Evolutionary conservation across 257 asterid genomes (phyloP), one percentile per base, ranked within the genome.

Genomic region (Misopates orontium): DNA sequence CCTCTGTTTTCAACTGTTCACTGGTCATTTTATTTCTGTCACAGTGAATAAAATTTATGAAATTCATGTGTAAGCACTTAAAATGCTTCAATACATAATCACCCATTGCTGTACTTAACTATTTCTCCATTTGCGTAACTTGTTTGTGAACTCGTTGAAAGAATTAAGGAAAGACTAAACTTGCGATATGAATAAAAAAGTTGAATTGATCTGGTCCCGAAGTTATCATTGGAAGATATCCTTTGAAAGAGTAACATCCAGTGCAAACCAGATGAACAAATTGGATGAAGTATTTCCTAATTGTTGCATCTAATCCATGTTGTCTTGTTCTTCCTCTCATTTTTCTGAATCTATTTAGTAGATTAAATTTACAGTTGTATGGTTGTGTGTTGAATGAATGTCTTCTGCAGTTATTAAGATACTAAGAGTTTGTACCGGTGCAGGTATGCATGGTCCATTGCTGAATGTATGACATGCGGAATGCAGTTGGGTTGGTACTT

Each of bases 391-490:
- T n/a, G n/a, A n/a, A 1, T 52, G 48, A 72, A 48, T 16, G 56
- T 55, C 23, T 11, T 63, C 52, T 71, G 58, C 59, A 50, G 60
- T 54, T 51, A 18, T 44, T 48, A 51, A 68, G 20, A 47, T 64
- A 20, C 19, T 47, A 60, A 25, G 31, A 36, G 52, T 50, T 32
- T 44, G 54, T 53, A 8, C 17, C 58, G 19, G 41, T 68, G 81
- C 89, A 92, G 98, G 74, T 92, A 92, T 73, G 96, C 95, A 0
- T 92, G 97, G 98, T 87, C 98, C 9, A 56, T 83, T 28, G 94
- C 97, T 25, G 91, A 85, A 79, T 92, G 98, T 24, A 78, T 83
- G 44, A 48, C 80, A n/a, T 92, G 98, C 44, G 95, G 82, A 58
- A 60, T 80, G 8, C 98, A 87, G 39, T 57, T 92, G 86, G 98